Percentiles rank a stretch among this genome's conserved stretches.
phyloP scores from a whole-genome alignment of 2,329 filamentous ascomycete genomes.

The Ceratocystis alfenasii region DNA sequence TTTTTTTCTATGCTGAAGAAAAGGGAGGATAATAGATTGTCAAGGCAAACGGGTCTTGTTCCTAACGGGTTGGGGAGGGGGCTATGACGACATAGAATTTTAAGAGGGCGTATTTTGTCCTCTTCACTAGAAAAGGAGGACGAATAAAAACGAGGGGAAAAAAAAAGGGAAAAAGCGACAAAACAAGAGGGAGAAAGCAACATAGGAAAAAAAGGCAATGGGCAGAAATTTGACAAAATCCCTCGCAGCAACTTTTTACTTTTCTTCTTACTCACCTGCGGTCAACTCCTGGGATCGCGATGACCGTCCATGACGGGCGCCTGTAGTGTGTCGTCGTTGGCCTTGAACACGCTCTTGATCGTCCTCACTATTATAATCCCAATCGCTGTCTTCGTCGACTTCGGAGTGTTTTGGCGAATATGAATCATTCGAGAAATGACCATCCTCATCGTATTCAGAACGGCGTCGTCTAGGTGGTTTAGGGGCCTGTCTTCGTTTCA shows the following conservation, averaged over 20 bases:
- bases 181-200: background rate
- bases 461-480: background rate
- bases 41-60: background rate
- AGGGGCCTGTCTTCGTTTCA: background rate
- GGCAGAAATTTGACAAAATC: background rate
- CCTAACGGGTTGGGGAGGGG: background rate
- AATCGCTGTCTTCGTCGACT: constrained; percentile 3
- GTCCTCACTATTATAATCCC: background rate
- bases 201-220: background rate
- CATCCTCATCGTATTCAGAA: constrained; percentile 8
- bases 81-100: constrained; percentile 2
- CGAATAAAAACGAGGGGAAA: background rate
- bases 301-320: constrained; percentile 6
- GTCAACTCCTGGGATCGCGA: background rate
- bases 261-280: background rate
- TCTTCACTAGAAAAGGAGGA: background rate
- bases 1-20: background rate
- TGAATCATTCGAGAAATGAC: constrained; percentile 12
- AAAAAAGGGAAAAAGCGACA: background rate
- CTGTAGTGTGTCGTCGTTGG: constrained; percentile 8
- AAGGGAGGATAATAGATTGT: background rate
- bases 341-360: background rate
- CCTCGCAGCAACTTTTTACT: background rate
- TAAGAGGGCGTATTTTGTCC: background rate
- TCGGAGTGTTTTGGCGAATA: background rate